These are phyloP conservation scores for Aspergillus carbonarius DNA, from an alignment of 2,329 filamentous ascomycete species.

Conservation along the genomic window DNA sequence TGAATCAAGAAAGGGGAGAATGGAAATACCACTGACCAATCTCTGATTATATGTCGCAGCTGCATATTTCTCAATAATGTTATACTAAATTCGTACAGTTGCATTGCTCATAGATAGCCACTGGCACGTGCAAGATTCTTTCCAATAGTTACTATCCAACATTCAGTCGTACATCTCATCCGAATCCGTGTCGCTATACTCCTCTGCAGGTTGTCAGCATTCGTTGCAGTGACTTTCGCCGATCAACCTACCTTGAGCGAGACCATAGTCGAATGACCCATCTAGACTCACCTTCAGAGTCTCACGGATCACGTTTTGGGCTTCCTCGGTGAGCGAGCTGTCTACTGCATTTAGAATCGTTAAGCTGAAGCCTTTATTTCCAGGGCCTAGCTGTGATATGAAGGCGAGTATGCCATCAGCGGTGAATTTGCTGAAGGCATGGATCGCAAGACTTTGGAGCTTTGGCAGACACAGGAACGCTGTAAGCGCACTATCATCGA, in stretches of 20 bases:
- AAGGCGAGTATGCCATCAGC: conserved; percentile 33
- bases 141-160: not conserved
- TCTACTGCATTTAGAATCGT: conserved; percentile 28
- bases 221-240: not conserved
- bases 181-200: conserved; percentile 22
- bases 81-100: too few relatives aligned
- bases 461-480: conserved; percentile 28
- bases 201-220: conserved; percentile 13
- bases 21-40: not conserved
- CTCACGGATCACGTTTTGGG: conserved; percentile 31
- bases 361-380: conserved; percentile 31
- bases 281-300: conserved; percentile 19
- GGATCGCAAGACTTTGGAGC: conserved; percentile 30
- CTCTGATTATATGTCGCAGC: not conserved
- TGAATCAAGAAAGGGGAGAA: not conserved
- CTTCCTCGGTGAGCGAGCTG: conserved; percentile 25
- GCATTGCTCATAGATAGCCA: not conserved
- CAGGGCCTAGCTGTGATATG: conserved; percentile 26
- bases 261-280: conserved; percentile 27
- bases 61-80: too few relatives aligned
- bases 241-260: conserved; percentile 18
- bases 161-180: conserved; percentile 10
- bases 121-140: not conserved
- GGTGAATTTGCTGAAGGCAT: conserved; percentile 35
- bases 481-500: conserved; percentile 28